Evolutionary conservation across 2,329 filamentous ascomycete genomes (phyloP), one percentile per base, ranked within the genome.

Genomic region (Colletotrichum musae): DNA sequence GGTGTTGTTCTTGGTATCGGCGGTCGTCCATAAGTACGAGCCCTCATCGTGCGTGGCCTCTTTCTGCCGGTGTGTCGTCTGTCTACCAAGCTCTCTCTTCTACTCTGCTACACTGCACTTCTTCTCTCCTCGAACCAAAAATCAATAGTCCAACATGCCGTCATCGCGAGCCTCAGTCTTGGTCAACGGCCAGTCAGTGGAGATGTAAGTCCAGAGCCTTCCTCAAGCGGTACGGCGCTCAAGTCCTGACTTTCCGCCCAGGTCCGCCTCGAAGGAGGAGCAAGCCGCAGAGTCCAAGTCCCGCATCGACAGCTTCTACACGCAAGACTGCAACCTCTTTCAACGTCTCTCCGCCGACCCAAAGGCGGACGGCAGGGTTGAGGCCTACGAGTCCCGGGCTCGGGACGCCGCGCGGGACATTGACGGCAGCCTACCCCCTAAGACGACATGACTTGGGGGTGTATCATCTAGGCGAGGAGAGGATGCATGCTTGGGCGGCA

Each of bases 161-260:
- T 65, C 62, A 10, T 65, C 62, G 1, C 36, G 52, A 45, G 54
- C 36, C 15, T 59, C 62, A 6, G 62, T 52, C 15, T 36, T 65
- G 13, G 15, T 59, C 26, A 59, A 59, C 2, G 54, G 62, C n/a
- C 21, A n/a, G 24, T 47, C 62, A 5, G n/a, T 16, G 13, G 15
- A 41, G 32, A 65, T n/a, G 54, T 52, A 24, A 36, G 48, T 18
- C 15, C 5, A 16, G 32, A 3, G n/a, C n/a, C 16, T 28, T 21
- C 15, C n/a, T n/a, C n/a, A n/a, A 13, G 12, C 26, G 10, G 21
- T 28, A n/a, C 16, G 9, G 24, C 2, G 9, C 13, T 26, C 7
- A 12, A 12, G 24, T 7, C 3, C n/a, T 59, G n/a, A 58, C n/a
- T n/a, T n/a, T n/a, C n/a, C n/a, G 12, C 18, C 10, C 48, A 52